These are phyloP conservation scores for Saussurea involucrata DNA, from an alignment of 129 eudicot genomes.

Conservation along the genomic window DNA sequence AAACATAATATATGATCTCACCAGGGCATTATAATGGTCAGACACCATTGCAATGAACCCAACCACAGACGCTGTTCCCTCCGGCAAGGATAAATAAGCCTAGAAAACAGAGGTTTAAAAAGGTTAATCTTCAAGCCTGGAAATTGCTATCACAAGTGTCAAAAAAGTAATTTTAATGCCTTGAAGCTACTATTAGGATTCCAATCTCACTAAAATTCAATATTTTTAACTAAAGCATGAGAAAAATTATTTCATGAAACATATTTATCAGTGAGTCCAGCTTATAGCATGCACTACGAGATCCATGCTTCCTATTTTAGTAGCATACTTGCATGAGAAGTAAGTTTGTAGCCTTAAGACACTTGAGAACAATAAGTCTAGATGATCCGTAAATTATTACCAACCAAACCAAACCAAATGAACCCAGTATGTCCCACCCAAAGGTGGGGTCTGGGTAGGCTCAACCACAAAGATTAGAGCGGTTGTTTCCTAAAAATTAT, in stretches of 20 bases:
- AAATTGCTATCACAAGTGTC: neutral
- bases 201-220: constrained; percentile 4
- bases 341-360: neutral
- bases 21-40: constrained; percentile 47
- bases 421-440: neutral
- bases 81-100: constrained; percentile 68
- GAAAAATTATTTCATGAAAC: neutral
- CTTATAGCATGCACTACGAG: neutral
- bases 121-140: constrained; percentile 13
- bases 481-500: neutral
- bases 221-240: neutral
- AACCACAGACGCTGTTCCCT: constrained; percentile 68
- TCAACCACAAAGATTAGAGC: neutral
- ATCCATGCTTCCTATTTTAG: neutral
- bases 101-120: constrained; percentile 24
- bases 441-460: neutral
- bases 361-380: neutral
- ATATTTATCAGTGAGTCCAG: neutral
- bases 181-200: constrained; percentile 4
- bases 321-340: neutral
- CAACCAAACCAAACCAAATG: neutral
- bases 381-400: neutral
- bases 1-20: constrained; percentile 16
- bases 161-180: neutral
- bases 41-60: constrained; percentile 73